These are phyloP conservation scores for Elsinoe batatas DNA, from an alignment of 2,329 filamentous ascomycete genomes.

Conservation along the genomic window DNA sequence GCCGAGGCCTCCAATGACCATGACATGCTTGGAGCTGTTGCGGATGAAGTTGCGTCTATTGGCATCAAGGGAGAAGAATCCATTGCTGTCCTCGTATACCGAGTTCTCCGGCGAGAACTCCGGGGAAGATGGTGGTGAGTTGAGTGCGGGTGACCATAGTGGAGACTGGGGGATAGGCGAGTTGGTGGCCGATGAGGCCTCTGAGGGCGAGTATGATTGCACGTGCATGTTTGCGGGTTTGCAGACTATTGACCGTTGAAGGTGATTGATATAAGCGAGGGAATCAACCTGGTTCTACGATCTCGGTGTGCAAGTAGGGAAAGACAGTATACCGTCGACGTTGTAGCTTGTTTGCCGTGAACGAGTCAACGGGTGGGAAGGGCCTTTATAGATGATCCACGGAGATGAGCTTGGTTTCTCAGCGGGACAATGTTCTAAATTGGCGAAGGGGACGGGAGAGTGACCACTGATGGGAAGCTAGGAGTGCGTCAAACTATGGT, in stretches of 20 bases:
- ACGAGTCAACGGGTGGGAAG: conserved; percentile 10
- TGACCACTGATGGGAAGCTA: neutral
- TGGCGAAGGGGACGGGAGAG: neutral
- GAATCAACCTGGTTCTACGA: conserved; percentile 5
- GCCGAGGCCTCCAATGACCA: conserved; percentile 46
- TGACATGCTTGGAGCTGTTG: conserved; percentile 25
- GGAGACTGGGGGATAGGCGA: conserved; percentile 2
- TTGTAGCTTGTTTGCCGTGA: neutral
- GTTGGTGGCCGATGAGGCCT: conserved; percentile 4
- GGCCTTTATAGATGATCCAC: conserved; percentile 10
- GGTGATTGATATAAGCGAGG: conserved; percentile 10
- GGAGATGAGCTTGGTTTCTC: conserved; percentile 11
- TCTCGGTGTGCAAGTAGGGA: neutral
- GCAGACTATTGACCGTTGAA: conserved; percentile 1
- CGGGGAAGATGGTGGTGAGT: conserved; percentile 7
- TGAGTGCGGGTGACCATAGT: neutral
- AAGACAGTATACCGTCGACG: conserved; percentile 8
- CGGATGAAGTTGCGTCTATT: conserved; percentile 2
- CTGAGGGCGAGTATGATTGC: neutral
- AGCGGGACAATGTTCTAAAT: conserved; percentile 11
- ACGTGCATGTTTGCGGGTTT: neutral
- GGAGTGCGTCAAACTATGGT: conserved; percentile 5
- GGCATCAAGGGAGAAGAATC: conserved; percentile 10
- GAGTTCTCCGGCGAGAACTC: conserved; percentile 5
- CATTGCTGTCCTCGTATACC: conserved; percentile 3